Base-by-base conservation (phyloP, 139 green algal genomes). In the Pleodorina starrii region DNA sequence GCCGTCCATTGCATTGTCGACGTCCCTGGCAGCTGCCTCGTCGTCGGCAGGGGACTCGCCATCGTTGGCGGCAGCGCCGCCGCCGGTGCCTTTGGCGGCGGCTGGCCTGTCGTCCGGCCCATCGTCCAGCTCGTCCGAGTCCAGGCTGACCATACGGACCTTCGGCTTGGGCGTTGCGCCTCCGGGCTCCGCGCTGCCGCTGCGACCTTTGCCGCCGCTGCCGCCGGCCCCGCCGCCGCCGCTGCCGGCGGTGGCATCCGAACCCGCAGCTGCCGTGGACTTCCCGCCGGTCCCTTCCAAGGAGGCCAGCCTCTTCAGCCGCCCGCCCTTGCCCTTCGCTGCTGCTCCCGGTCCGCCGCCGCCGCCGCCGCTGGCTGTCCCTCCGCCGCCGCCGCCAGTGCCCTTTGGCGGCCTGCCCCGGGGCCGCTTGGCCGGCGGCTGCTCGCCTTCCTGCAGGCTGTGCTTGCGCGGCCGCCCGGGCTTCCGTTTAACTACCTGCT, bases 391-490 rank as follows among this genome's bases (percentile, higher is more conserved):
- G 19, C 60, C 71, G 1, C 23, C 36, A 2, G 17, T 7, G 29
- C 3, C 12, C 19, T 51, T 76, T 21, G 10, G 51, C 1, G 48
- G 54, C 36, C 78, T 32, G 38, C 78, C 78, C 1, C 38, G 17
- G n/a, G 57, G 54, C 29, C 43, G 29, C 60, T 87, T 87, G 7
- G 81, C 29, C 7, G 60, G 60, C 25, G 60, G 60, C 79, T 86
- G 38, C 10, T 75, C 48, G 17, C 80, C 63, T 1, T 73, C 84
- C 5, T 40, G 38, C 36, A 84, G 72, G 16, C 25, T 38, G 38
- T 84, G 48, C 50, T 89, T 89, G 25, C 51, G 71, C 0, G 84
- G 84, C 84, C 84, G 48, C 3, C 68, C 84, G 1, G 32, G 48
- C 48, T 44, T 63, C 12, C 84, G 35, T 51, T 89, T 89, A 1